Percentiles rank a stretch among this genome's conserved stretches.
phyloP scores from a whole-genome alignment of 441 rosid genomes.

The Populus hybrid region DNA sequence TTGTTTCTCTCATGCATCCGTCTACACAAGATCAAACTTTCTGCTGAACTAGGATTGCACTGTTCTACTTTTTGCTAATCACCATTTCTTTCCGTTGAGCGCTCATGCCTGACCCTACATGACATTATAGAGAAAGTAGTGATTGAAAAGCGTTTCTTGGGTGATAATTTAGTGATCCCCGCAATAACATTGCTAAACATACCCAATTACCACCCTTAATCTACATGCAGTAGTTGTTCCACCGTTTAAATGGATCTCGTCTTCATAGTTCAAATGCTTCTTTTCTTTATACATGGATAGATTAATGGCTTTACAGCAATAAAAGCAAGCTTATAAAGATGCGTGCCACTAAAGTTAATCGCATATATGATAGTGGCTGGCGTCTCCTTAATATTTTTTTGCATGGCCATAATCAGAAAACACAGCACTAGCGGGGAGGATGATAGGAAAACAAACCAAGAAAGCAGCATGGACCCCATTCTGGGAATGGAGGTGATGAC shows the following conservation, averaged over 20 bases:
- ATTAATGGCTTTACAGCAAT: too few relatives aligned
- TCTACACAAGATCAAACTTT: background rate
- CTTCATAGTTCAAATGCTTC: too few relatives aligned
- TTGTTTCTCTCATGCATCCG: background rate
- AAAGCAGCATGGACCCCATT: background rate
- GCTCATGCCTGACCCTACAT: background rate
- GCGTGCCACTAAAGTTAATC: too few relatives aligned
- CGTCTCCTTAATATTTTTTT: background rate
- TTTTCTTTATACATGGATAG: too few relatives aligned
- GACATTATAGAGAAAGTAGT: background rate
- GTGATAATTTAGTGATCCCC: background rate
- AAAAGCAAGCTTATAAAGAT: too few relatives aligned
- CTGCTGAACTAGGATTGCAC: background rate
- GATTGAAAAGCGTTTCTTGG: background rate
- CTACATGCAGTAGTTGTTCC: background rate
- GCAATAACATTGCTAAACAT: too few relatives aligned
- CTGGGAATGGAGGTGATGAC: background rate
- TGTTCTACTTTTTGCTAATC: background rate
- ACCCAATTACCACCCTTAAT: background rate
- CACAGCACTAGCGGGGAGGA: background rate
- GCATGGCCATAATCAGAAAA: slow-evolving; percentile 3
- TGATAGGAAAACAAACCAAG: background rate
- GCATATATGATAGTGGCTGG: background rate
- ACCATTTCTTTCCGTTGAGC: background rate
- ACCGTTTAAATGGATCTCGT: too few relatives aligned